Percentiles rank a stretch among this genome's conserved stretches.
These are phyloP conservation scores for Lipomyces starkeyi DNA, from an alignment of 805 yeast genomes.

Conservation along the genomic window DNA sequence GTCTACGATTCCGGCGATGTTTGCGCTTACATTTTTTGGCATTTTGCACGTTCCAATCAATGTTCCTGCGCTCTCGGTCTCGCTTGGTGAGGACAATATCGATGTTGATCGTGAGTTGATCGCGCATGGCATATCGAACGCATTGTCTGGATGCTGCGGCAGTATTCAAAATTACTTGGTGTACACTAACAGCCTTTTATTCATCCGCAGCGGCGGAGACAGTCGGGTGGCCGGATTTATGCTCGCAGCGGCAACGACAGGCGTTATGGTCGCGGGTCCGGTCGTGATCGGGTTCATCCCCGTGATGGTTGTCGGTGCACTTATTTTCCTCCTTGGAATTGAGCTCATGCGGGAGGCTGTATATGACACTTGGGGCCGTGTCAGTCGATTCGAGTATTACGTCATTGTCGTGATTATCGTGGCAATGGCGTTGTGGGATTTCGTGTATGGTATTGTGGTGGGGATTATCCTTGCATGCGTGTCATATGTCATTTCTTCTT, in stretches of 20 bases:
- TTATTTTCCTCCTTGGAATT: conserved; percentile 88
- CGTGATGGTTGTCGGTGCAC: conserved; percentile 92
- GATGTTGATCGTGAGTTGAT: conserved; percentile 92
- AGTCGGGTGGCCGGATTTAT: conserved; percentile 87
- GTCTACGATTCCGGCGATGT: conserved; percentile 85
- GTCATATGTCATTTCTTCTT: conserved; percentile 93
- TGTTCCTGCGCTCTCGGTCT: conserved; percentile 95
- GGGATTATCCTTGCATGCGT: conserved; percentile 92
- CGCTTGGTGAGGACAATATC: conserved; percentile 75
- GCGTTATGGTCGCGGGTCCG: conserved; percentile 87
- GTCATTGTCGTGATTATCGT: conserved; percentile 87
- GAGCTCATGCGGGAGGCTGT: conserved; percentile 87
- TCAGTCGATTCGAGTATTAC: conserved; percentile 76
- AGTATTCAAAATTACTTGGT: conserved; percentile 86
- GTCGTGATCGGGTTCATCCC: conserved; percentile 93
- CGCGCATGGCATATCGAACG: conserved; percentile 93
- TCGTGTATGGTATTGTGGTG: conserved; percentile 87
- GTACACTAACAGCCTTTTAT: conserved; percentile 89
- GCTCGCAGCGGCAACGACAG: conserved; percentile 79
- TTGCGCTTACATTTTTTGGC: conserved; percentile 95
- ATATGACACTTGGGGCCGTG: conserved; percentile 79
- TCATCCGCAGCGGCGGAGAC: conserved; percentile 94
- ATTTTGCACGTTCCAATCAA: conserved; percentile 96
- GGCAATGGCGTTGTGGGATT: conserved; percentile 95
- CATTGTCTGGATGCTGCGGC: conserved; percentile 80